phyloP scores from a whole-genome alignment of 495 filamentous ascomycete species.

The Penicillium cataractarum region DNA sequence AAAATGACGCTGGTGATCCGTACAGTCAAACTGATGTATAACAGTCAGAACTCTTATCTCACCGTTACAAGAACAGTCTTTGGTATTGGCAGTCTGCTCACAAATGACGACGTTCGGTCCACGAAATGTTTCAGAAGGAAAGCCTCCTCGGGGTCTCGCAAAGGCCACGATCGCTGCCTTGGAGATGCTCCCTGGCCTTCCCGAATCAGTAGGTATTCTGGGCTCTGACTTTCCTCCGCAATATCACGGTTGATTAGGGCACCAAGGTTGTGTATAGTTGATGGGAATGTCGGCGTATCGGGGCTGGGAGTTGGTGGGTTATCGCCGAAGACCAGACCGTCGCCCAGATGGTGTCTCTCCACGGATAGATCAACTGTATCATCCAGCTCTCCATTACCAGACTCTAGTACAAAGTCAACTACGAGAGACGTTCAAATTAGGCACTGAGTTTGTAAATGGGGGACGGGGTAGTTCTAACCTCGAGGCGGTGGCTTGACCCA shows the following conservation, averaged over 20 bases:
- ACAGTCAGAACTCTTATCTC: neutral
- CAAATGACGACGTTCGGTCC: constrained; percentile 28
- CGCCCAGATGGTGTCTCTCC: neutral
- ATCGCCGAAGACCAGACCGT: neutral
- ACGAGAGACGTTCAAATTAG: neutral
- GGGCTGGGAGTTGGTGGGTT: neutral
- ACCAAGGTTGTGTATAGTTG: neutral
- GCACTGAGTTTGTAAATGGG: neutral
- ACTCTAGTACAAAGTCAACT: constrained; percentile 34
- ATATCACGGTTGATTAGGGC: neutral
- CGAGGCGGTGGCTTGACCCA: constrained; percentile 32
- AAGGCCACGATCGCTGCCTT: constrained; percentile 22
- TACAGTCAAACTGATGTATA: constrained; percentile 55
- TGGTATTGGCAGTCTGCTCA: constrained; percentile 9
- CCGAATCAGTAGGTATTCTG: neutral
- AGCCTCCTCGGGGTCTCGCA: constrained; percentile 29
- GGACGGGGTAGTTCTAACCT: constrained; percentile 17
- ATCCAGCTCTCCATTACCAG: constrained; percentile 24
- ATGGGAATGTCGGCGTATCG: neutral
- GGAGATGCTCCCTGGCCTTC: neutral
- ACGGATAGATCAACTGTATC: neutral
- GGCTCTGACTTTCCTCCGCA: neutral
- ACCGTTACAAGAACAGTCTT: neutral
- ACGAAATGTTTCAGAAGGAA: constrained; percentile 29
- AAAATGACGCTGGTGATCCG: constrained; percentile 58